Evolutionary conservation across 345 rosid genomes (phyloP), one percentile per base, ranked within the genome.

Genomic region (Syzygium grande): DNA sequence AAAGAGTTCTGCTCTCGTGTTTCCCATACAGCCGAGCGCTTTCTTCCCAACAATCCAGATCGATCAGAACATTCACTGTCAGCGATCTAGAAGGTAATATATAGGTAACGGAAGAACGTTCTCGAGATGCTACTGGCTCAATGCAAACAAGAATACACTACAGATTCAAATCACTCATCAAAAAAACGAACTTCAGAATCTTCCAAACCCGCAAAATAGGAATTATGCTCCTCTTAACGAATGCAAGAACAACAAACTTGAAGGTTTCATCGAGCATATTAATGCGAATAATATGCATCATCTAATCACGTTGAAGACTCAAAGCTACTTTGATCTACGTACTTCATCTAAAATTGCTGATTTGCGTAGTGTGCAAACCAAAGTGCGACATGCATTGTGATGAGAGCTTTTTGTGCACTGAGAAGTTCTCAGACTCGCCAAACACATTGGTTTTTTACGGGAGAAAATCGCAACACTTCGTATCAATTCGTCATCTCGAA

Each of bases 291-390:
- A 56, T 23, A 9, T 73, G 27, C 80, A 34, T 73, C 25, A 38
- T 34, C 38, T 1, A 38, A 34, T 34, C 21, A 73, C 19, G 49
- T 34, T 22, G 25, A 1, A 34, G 23, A 34, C 25, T 34, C 14
- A 6, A 11, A 34, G 19, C 49, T 73, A 19, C 80, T 19, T 34
- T 38, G 11, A 73, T 38, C 21, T 73, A 73, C 49, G 80, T 9
- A 73, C 15, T 73, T 73, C 49, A 73, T 73, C 41, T 9, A 73
- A 73, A 34, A 73, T 19, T 73, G 49, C 80, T 34, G 49, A 38
- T 2, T 4, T 1, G 0, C 5, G 80, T 38, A 25, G 1, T 17
- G 80, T 0, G 13, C 19, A 1, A 68, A 73, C 11, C 27, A 34
- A 73, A 22, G 25, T 10, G 38, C 80, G 49, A 19, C 49, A 38